phyloP scores from a whole-genome alignment of 495 filamentous ascomycete genomes.

The Penicillium argentinense region DNA sequence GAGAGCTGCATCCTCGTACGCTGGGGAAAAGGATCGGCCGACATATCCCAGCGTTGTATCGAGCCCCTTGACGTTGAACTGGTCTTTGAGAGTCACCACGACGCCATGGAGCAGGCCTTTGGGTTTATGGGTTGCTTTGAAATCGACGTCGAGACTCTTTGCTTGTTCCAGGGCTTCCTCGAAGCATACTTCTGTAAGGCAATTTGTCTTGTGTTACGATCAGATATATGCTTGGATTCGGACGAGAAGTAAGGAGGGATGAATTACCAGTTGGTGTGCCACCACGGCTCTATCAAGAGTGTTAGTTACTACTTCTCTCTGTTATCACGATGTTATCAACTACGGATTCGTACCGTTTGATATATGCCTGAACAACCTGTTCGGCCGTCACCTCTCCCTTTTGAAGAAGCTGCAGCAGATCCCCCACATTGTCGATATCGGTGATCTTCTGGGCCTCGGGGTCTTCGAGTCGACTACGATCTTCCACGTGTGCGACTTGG shows the following conservation, averaged over 20 bases:
- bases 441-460: conserved; percentile 33
- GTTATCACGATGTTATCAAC: background rate
- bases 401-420: conserved; percentile 32
- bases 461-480: conserved; percentile 27
- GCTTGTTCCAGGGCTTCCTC: conserved; percentile 59
- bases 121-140: conserved; percentile 41
- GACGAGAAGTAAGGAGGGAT: background rate
- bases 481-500: conserved; percentile 21
- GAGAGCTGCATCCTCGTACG: conserved; percentile 48
- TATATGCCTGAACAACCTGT: conserved; percentile 45
- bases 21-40: conserved; percentile 49
- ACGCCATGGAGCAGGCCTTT: conserved; percentile 66
- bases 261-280: conserved; percentile 52
- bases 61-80: conserved; percentile 62
- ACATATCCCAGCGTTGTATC: conserved; percentile 61
- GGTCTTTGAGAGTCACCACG: conserved; percentile 64
- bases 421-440: conserved; percentile 38
- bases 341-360: conserved; percentile 42
- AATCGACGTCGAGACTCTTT: conserved; percentile 51
- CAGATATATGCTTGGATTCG: background rate
- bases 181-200: conserved; percentile 65
- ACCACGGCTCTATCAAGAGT: conserved; percentile 43
- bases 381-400: conserved; percentile 44
- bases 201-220: conserved; percentile 45
- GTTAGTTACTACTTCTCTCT: background rate